Evolutionary conservation across 139 green algal species (phyloP), one percentile per base, ranked within the genome.

Genomic region (Volvox reticuliferus): DNA sequence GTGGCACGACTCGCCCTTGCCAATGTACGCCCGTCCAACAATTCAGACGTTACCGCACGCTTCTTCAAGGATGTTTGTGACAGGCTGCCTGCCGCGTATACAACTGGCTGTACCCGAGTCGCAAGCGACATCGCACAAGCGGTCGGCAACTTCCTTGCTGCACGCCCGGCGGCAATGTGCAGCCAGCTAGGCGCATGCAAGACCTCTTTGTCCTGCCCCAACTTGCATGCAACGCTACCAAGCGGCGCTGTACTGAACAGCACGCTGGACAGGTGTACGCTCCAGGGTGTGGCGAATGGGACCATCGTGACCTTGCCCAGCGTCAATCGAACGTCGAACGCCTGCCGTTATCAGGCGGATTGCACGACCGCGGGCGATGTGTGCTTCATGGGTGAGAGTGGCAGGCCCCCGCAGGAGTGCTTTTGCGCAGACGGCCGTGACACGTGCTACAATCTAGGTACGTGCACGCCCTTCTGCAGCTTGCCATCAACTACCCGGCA

Each of bases 401-500:
- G 2, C 6, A 55, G 0, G 19, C 83, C 73, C 22, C 32, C 30
- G 14, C 22, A 44, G 28, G 36, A 68, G 5, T 89, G 85, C 37
- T 20, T 13, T 9, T 89, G 85, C 19, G 28, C 5, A 12, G 17
- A 35, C 19, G 85, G 85, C n/a, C 69, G n/a, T 12, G 85, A 89
- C 71, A 55, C 30, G 37, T 89, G 85, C 69, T 67, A 68, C 28
- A 33, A 32, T 28, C 1, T 82, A 19, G 85, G 85, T 30, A 26
- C 26, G 19, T 89, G 85, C 44, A n/a, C 9, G 26, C n/a, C 24
- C 71, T 90, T 44, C 71, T 90, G 86, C 73, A 44, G 14, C 13
- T 55, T 90, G 0, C 1, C 19, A 3, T 37, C 30, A 3, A 83
- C 73, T 0, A 24, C 3, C 0, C 1, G 0, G 3, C 18, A n/a